Evolutionary conservation across 352 stramenopile genomes (phyloP).

Genomic region (Phytophthora citricola): DNA sequence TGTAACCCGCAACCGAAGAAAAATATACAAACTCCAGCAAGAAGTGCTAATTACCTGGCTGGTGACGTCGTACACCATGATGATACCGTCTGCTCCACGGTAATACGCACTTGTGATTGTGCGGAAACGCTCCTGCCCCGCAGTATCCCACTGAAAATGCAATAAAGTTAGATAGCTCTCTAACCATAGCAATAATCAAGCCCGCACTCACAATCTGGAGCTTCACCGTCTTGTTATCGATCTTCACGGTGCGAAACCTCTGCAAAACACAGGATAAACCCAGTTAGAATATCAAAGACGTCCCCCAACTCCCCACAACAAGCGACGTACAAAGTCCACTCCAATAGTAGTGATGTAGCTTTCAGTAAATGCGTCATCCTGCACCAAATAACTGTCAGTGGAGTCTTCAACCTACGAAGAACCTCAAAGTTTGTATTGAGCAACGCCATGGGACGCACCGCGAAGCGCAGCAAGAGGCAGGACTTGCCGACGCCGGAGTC

Average conservation of each 20-base stretch:
- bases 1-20: neutral
- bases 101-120: slow-evolving; percentile 99
- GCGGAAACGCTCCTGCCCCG: slow-evolving; percentile 98
- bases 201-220: slow-evolving; percentile 94
- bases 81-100: slow-evolving; percentile 97
- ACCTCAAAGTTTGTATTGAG: slow-evolving; percentile 1
- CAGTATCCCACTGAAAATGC: slow-evolving; percentile 94
- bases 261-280: slow-evolving; percentile 34
- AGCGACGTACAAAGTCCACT: slow-evolving; percentile 92
- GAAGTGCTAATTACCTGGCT: slow-evolving; percentile 69
- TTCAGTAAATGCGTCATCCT: slow-evolving; percentile 98
- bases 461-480: slow-evolving; percentile 97
- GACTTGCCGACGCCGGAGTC: slow-evolving; percentile 99
- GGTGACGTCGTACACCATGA: slow-evolving; percentile 99
- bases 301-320: neutral
- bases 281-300: slow-evolving; percentile 3
- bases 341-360: slow-evolving; percentile 97
- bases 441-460: slow-evolving; percentile 67
- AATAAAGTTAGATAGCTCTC: slow-evolving; percentile 2
- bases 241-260: slow-evolving; percentile 97
- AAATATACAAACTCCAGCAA: too few species aligned
- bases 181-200: neutral
- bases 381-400: slow-evolving; percentile 7
- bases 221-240: slow-evolving; percentile 99
- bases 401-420: neutral